Conservation (phyloP, 768 basidiomycete genomes). For the Mycena vulgaris region DNA sequence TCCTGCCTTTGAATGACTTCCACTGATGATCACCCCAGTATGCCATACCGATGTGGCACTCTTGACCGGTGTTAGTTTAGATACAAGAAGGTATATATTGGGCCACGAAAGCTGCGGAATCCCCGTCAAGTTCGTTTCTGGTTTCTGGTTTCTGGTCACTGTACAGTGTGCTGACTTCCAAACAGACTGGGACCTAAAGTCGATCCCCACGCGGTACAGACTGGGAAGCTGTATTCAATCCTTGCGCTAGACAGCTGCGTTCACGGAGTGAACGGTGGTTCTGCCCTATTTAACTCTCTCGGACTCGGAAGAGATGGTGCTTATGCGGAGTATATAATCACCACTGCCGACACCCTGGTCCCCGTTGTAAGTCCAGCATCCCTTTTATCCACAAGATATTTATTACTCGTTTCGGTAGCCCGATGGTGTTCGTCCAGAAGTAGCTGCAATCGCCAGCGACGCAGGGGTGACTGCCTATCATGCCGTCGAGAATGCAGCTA, state of each 20-base stretch:
- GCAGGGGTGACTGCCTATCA: slow-evolving; percentile 37
- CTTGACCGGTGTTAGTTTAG: neutral
- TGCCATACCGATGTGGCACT: slow-evolving; percentile 10
- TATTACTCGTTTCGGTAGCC: slow-evolving; percentile 16
- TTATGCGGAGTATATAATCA: slow-evolving; percentile 36
- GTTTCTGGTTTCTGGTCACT: no score
- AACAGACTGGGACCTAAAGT: slow-evolving; percentile 37
- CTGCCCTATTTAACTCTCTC: slow-evolving; percentile 4
- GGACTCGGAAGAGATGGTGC: slow-evolving; percentile 34
- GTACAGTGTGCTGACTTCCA: no score
- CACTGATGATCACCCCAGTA: neutral
- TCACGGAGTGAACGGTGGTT: slow-evolving; percentile 15
- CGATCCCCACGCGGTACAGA: neutral
- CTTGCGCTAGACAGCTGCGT: slow-evolving; percentile 10
- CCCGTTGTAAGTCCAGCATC: slow-evolving; percentile 23
- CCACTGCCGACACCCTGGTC: slow-evolving; percentile 23
- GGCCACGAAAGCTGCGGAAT: slow-evolving; percentile 17
- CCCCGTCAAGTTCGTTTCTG: slow-evolving; percentile 5
- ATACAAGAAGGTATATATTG: neutral
- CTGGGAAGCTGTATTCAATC: slow-evolving; percentile 31
- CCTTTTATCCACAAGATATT: neutral
- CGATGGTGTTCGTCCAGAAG: slow-evolving; percentile 24
- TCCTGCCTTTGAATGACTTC: neutral
- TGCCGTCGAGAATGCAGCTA: slow-evolving; percentile 34
- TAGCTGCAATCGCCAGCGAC: slow-evolving; percentile 37